Evolutionary conservation across 805 yeast species (phyloP).

Genomic region (Barnettozyma siamensis): DNA sequence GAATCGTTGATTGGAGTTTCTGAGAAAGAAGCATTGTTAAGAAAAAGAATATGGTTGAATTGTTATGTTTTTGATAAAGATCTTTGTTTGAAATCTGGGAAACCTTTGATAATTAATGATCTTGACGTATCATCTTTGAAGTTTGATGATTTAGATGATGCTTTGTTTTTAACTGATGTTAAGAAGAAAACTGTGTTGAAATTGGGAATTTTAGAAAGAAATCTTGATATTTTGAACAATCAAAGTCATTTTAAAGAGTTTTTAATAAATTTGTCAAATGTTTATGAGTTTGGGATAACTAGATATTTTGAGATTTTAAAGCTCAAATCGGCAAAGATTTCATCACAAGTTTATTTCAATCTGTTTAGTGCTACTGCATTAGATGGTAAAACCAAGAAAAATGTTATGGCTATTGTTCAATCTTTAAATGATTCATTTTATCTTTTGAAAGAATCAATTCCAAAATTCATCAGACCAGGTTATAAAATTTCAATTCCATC

Average conservation of each 20-base stretch:
- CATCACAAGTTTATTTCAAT: constrained; percentile 4
- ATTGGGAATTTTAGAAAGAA: background rate
- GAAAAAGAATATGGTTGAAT: constrained; percentile 41
- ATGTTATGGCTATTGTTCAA: constrained; percentile 5
- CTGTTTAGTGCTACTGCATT: constrained; percentile 12
- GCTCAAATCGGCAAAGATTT: constrained; percentile 4
- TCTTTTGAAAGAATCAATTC: constrained; percentile 2
- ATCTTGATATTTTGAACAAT: constrained; percentile 1
- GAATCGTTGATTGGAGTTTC: constrained; percentile 35
- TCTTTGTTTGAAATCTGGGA: constrained; percentile 37
- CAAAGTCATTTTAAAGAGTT: constrained; percentile 5
- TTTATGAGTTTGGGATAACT: constrained; percentile 1
- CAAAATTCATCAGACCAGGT: constrained; percentile 13
- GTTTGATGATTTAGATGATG: constrained; percentile 5
- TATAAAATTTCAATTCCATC: constrained; percentile 5
- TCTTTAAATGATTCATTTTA: constrained; percentile 5
- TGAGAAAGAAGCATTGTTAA: constrained; percentile 29
- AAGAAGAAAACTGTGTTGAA: background rate
- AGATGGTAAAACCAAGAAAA: constrained; percentile 4
- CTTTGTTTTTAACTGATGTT: background rate
- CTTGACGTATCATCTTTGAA: constrained; percentile 30
- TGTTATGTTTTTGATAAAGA: constrained; percentile 41
- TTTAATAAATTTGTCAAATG: background rate
- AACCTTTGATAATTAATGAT: constrained; percentile 38
- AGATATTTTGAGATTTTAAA: constrained; percentile 4